Conservation (phyloP, 768 basidiomycete genomes). For the Tulasnella sp. region DNA sequence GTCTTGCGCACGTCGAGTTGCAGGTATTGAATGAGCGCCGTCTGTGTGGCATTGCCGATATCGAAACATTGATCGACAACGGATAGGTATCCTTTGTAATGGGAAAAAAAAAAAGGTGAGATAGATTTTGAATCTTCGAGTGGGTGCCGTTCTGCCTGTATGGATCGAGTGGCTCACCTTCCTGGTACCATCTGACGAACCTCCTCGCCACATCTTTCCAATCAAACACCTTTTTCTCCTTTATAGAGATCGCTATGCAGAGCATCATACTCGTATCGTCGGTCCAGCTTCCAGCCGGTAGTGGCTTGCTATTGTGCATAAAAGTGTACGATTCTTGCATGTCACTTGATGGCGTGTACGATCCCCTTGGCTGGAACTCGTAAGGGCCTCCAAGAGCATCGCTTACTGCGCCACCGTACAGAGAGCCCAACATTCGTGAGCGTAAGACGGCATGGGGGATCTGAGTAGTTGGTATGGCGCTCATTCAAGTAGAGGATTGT, state of each 20-base stretch:
- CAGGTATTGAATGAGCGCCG: not conserved
- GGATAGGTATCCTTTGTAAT: slow-evolving; percentile 18
- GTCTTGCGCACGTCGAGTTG: not conserved
- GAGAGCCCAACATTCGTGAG: slow-evolving; percentile 16
- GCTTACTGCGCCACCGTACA: slow-evolving; percentile 14
- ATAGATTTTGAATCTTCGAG: not conserved
- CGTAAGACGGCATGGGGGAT: not conserved
- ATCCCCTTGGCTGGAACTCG: slow-evolving; percentile 13
- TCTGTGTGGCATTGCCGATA: slow-evolving; percentile 7
- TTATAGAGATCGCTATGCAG: not conserved
- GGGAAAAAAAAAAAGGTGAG: too few relatives aligned
- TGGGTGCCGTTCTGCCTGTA: not conserved
- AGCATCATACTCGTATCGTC: slow-evolving; percentile 17
- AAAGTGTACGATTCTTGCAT: slow-evolving; percentile 15
- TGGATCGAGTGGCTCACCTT: not conserved
- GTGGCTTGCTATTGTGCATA: not conserved
- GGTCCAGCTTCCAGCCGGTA: slow-evolving; percentile 18
- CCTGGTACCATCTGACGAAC: not conserved
- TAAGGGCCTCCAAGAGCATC: slow-evolving; percentile 18
- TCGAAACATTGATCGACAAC: slow-evolving; percentile 16
- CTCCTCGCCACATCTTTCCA: slow-evolving; percentile 7
- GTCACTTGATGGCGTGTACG: not conserved
- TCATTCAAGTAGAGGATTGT: too few relatives aligned
- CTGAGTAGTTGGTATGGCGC: too few relatives aligned
- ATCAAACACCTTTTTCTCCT: slow-evolving; percentile 2